Percentiles rank a stretch among this genome's conserved stretches.
Evolutionary conservation across 805 yeast species (phyloP).

Genomic region (Kazachstania africana): DNA sequence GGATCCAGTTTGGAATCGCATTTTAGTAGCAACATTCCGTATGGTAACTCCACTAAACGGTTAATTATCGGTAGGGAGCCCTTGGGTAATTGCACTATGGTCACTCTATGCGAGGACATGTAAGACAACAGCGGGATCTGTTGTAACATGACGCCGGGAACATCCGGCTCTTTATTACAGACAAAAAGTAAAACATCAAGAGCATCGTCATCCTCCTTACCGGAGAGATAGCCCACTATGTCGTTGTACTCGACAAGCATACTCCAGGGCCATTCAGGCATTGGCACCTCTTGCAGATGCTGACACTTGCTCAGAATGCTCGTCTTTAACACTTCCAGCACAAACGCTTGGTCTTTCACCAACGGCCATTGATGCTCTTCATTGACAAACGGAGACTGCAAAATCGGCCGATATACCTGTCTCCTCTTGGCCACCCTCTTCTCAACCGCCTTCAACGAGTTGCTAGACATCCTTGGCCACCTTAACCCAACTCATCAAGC

Average conservation of each 20-base stretch:
- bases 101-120: constrained; percentile 30
- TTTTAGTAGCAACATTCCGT: constrained; percentile 18
- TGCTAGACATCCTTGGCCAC: constrained; percentile 1
- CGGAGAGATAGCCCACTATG: constrained; percentile 37
- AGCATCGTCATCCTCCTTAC: constrained; percentile 29
- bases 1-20: constrained; percentile 12
- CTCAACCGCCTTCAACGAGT: constrained; percentile 39
- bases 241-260: constrained; percentile 34
- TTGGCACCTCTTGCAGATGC: constrained; percentile 10
- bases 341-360: constrained; percentile 28
- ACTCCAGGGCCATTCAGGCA: constrained; percentile 13
- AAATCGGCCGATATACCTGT: constrained; percentile 52
- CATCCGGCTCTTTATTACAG: constrained; percentile 40
- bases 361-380: constrained; percentile 33
- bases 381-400: constrained; percentile 52
- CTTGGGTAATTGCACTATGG: constrained; percentile 49
- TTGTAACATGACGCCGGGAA: constrained; percentile 38
- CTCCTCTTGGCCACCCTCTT: constrained; percentile 30
- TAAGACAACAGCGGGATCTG: constrained; percentile 48
- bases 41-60: constrained; percentile 4
- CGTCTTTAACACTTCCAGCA: constrained; percentile 29
- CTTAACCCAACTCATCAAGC: too few species aligned
- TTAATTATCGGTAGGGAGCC: constrained; percentile 19
- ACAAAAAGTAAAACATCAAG: constrained; percentile 34
- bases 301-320: constrained; percentile 27